Evolutionary conservation across 2,329 filamentous ascomycete species (phyloP), one percentile per base, ranked within the genome.

Genomic region (Aspergillus cejpii): DNA sequence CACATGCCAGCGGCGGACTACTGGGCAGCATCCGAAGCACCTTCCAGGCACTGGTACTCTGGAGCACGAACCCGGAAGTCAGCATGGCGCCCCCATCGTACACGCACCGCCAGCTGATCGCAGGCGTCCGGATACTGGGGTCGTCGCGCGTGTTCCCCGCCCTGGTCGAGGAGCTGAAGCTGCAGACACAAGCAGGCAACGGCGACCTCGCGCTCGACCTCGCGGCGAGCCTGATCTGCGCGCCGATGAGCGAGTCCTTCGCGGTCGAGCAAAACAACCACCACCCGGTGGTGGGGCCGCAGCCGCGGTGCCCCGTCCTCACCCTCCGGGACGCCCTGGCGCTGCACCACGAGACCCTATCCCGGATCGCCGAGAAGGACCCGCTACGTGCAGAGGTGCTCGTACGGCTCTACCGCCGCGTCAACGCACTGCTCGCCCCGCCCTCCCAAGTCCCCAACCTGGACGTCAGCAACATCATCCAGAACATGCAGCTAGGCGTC

Each of bases 81-180:
- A 74, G 70, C 49, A 72, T 75, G 42, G 71, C 73, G 1, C 76
- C 77, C 5, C 74, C 75, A 2, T 69, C 67, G 33, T 81, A 81
- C 56, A 76, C 74, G 0, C 76, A 78, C 51, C 71, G 71, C n/a
- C 72, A 77, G 49, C 55, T 82, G 12, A 64, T 74, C 6, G 57
- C 61, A 1, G 66, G 65, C 0, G 57, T 73, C 28, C 60, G 61
- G 5, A 61, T 72, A n/a, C 60, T 69, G 3, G 71, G 72, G 6
- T 56, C 70, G 1, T 50, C 61, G 6, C 58, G 62, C 15, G 62
- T 73, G 0, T 55, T 74, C 1, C 50, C 51, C 2, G 55, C 59
- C 5, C 44, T 74, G 6, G 49, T 73, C 24, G 68, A 70, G 21
- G 66, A 73, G 47, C 54, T 73, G 11, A 68, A 71, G 43, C 55